phyloP scores from a whole-genome alignment of 345 rosid species.

The Brassica napus region DNA sequence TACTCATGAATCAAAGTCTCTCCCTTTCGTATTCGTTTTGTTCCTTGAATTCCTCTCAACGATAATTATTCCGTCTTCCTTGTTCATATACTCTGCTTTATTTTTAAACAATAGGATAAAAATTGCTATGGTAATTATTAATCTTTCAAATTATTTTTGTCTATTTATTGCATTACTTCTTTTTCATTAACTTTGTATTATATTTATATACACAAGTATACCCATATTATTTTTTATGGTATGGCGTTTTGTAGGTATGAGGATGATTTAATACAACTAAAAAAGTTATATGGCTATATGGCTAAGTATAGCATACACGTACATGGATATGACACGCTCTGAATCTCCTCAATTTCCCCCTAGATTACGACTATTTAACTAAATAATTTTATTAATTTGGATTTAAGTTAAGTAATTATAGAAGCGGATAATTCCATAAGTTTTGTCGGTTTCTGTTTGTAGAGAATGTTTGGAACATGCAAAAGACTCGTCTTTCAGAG shows the following conservation, averaged over 20 bases:
- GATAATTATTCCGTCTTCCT: conserved; percentile 40
- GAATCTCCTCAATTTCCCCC: conserved; percentile 35
- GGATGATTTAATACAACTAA: conserved; percentile 21
- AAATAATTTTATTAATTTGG: neutral
- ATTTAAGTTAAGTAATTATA: conserved; percentile 16
- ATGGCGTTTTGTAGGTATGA: conserved; percentile 25
- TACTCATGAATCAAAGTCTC: conserved; percentile 17
- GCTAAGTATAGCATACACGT: conserved; percentile 15
- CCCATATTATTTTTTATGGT: neutral
- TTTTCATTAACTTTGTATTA: neutral
- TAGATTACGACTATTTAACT: conserved; percentile 11
- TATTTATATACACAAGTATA: neutral
- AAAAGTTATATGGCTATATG: conserved; percentile 23
- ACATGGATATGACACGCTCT: conserved; percentile 39
- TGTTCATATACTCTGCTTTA: conserved; percentile 26
- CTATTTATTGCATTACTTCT: neutral
- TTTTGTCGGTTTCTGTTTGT: conserved; percentile 52
- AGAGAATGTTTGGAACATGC: conserved; percentile 52
- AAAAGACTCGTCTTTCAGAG: conserved; percentile 33
- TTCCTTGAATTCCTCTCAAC: conserved; percentile 42
- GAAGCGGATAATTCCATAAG: conserved; percentile 28
- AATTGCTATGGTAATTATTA: neutral
- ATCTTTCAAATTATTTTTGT: neutral
- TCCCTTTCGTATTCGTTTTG: conserved; percentile 41
- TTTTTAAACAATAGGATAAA: conserved; percentile 13